phyloP scores from a whole-genome alignment of 345 rosid genomes.

The Linum usitatissimum region DNA sequence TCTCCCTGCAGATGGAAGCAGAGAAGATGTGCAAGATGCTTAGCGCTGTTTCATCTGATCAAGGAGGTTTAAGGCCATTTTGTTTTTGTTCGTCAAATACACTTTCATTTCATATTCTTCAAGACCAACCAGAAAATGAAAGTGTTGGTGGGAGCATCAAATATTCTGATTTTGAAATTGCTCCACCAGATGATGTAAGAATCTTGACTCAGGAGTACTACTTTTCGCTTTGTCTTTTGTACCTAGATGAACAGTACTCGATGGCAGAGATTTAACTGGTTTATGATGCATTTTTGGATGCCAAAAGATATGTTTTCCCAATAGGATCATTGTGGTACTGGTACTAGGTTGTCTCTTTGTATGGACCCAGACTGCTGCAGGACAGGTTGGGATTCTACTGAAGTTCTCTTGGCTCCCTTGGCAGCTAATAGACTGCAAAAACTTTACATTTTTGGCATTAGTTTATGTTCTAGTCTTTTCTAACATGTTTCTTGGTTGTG shows the following conservation, averaged over 20 bases:
- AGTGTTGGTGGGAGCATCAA: slow-evolving; percentile 16
- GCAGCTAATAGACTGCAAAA: neutral
- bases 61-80: slow-evolving; percentile 31
- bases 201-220: slow-evolving; percentile 8
- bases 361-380: neutral
- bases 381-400: neutral
- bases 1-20: slow-evolving; percentile 50
- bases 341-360: neutral
- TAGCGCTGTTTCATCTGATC: slow-evolving; percentile 34
- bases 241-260: neutral
- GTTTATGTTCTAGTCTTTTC: neutral
- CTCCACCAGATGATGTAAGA: slow-evolving; percentile 46
- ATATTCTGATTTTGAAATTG: slow-evolving; percentile 28
- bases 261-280: neutral
- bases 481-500: too few species aligned
- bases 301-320: neutral
- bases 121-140: slow-evolving; percentile 28
- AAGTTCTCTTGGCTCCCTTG: too few species aligned
- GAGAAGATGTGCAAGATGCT: slow-evolving; percentile 49
- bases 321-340: neutral
- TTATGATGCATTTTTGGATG: neutral
- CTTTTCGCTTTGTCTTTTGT: neutral
- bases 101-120: slow-evolving; percentile 46
- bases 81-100: slow-evolving; percentile 40
- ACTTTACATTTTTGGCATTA: too few species aligned